Conservation (phyloP, 2,329 filamentous ascomycete species). For the Calonectria hawksworthii region DNA sequence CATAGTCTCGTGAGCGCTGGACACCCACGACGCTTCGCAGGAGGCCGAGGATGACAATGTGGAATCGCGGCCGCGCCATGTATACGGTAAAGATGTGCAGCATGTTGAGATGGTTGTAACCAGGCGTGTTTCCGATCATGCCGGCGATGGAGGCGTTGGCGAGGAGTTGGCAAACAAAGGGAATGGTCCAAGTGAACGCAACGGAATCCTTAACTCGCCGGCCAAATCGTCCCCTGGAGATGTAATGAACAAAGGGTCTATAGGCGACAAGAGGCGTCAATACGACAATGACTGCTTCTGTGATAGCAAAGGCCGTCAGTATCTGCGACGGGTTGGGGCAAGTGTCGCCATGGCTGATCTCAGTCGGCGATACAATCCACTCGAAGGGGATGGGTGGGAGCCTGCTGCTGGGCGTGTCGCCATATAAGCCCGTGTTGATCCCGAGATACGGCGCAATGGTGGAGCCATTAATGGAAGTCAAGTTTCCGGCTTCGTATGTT, state of each 20-base stretch:
- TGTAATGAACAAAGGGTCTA: slow-evolving; percentile 35
- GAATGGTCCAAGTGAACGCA: slow-evolving; percentile 32
- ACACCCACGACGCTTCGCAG: slow-evolving; percentile 36
- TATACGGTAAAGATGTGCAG: slow-evolving; percentile 40
- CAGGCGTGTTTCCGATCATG: slow-evolving; percentile 36
- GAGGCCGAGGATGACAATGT: slow-evolving; percentile 35
- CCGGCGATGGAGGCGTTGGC: slow-evolving; percentile 41
- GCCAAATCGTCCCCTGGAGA: slow-evolving; percentile 34
- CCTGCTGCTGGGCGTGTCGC: slow-evolving; percentile 3
- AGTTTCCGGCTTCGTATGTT: slow-evolving; percentile 18
- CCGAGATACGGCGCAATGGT: slow-evolving; percentile 38
- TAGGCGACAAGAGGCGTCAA: slow-evolving; percentile 33
- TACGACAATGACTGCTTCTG: slow-evolving; percentile 35
- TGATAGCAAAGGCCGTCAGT: slow-evolving; percentile 36
- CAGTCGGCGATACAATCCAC: slow-evolving; percentile 39
- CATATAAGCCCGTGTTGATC: slow-evolving; percentile 36
- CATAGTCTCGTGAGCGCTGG: slow-evolving; percentile 26
- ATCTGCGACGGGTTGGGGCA: slow-evolving; percentile 32
- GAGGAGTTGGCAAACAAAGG: slow-evolving; percentile 34
- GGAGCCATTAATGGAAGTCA: slow-evolving; percentile 28
- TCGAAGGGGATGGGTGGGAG: slow-evolving; percentile 41
- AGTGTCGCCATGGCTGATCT: slow-evolving; percentile 15
- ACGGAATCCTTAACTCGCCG: slow-evolving; percentile 29
- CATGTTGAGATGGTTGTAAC: slow-evolving; percentile 40
- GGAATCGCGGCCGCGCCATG: slow-evolving; percentile 39